These are phyloP conservation scores for Emydomyces testavorans DNA, from an alignment of 2,329 filamentous ascomycete genomes.

Conservation along the genomic window DNA sequence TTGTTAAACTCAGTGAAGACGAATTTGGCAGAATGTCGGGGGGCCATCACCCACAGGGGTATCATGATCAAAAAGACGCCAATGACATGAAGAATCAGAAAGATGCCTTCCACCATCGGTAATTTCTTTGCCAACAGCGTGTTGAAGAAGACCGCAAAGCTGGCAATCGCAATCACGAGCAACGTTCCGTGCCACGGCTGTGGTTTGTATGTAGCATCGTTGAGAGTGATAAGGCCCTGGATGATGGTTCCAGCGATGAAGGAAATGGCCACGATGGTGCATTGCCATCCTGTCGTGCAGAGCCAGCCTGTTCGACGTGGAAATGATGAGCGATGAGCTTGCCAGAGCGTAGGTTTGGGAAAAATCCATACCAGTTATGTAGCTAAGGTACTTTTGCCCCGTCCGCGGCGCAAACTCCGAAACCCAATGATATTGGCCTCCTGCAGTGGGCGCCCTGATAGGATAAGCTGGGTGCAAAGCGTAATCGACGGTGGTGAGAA, in stretches of 20 bases:
- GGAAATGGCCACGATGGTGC: conserved; percentile 19
- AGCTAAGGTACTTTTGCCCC: no score
- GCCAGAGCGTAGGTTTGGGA: no score
- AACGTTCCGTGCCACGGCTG: conserved; percentile 30
- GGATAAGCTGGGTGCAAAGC: no score
- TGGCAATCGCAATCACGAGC: conserved; percentile 28
- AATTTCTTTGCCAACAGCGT: conserved; percentile 21
- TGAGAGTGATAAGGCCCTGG: conserved; percentile 24
- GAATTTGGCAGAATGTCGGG: background rate
- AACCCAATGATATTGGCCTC: no score
- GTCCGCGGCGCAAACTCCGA: no score
- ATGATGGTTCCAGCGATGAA: conserved; percentile 26
- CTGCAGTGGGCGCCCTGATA: no score
- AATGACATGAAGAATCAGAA: conserved; percentile 30
- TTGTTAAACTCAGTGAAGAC: conserved; percentile 35
- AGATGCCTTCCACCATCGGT: conserved; percentile 23
- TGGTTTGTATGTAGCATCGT: conserved; percentile 24
- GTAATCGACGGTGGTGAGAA: no score
- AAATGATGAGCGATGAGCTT: no score
- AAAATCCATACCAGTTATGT: no score
- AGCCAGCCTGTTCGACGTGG: no score
- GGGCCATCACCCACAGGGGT: conserved; percentile 21
- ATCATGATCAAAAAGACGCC: conserved; percentile 37
- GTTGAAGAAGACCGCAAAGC: conserved; percentile 21
- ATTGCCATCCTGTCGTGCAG: conserved; percentile 24